Base-by-base conservation (phyloP, 163 green algal species). In the Chlorella variabilis region DNA sequence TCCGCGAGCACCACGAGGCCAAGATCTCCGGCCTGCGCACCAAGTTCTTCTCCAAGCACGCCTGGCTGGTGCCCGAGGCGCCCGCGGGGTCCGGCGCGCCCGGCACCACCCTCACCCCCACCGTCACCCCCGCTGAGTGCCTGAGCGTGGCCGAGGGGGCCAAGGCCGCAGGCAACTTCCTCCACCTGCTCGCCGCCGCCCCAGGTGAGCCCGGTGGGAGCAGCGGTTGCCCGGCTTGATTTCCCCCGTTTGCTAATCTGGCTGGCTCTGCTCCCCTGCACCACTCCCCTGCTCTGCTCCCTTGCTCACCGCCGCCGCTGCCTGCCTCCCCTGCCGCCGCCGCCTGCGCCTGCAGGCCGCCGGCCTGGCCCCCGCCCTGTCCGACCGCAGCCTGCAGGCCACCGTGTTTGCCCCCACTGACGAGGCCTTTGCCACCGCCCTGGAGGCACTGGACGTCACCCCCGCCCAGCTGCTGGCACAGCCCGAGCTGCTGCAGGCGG, bases 321-420 rank as follows among this genome's bases (percentile, higher is more conserved):
- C 5, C 48, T 13, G 3, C 33, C 13, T 21, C 1, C 34, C 5
- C 45, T 36, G 23, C 69, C 45, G 38, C 36, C 23, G 20, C 8
- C 38, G 34, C 36, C 41, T 34, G 4, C 71, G 25, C 39, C 3
- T 45, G 74, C 63, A 82, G 63, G 63, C 48, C 4, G 62, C 76
- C 1, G 76, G 75, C 62, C 62, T 82, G 56, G 69, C 31, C 42
- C 29, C 51, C 41, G 70, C 56, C 41, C 69, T 84, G 13, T 34
- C 20, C 71, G 62, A 77, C 58, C 62, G 61, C 71, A 36, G 36
- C 23, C 75, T 82, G 38, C 31, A 54, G 20, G 62, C 58, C 48
- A 85, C 80, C 38, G 25, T 85, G 45, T 85, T 85, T 59, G 80
- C 80, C n/a, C 80, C 80, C 63, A 74, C 80, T 29, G 48, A 85